phyloP scores from a whole-genome alignment of 1,139 yeast species.

The Candida tetrigidarum region DNA sequence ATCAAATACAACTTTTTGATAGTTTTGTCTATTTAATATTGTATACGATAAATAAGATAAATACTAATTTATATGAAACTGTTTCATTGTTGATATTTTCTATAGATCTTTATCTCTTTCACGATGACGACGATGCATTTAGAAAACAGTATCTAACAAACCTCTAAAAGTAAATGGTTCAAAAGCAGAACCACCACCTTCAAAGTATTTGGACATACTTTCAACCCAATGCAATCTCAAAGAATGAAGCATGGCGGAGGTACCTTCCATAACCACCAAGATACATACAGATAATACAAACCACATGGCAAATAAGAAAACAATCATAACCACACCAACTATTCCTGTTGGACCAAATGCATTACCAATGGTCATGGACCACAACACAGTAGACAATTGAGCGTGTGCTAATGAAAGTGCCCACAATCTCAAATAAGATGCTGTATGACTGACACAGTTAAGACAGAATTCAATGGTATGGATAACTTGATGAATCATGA shows the following conservation, averaged over 20 bases:
- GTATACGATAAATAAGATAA: not conserved
- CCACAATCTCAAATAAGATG: constrained; percentile 79
- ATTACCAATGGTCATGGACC: constrained; percentile 77
- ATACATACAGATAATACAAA: constrained; percentile 72
- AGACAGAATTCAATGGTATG: constrained; percentile 81
- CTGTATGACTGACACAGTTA: constrained; percentile 80
- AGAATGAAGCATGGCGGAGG: constrained; percentile 86
- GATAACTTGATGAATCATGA: constrained; percentile 78
- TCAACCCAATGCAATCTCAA: constrained; percentile 89
- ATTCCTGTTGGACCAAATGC: constrained; percentile 55
- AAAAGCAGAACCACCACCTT: constrained; percentile 78
- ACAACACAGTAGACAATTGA: constrained; percentile 72
- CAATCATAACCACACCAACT: constrained; percentile 54
- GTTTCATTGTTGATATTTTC: not conserved
- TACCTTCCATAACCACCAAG: constrained; percentile 83
- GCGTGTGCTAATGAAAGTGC: constrained; percentile 81
- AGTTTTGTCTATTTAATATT: not conserved
- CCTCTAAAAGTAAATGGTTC: constrained; percentile 65
- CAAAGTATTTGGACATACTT: constrained; percentile 83
- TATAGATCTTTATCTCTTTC: no score
- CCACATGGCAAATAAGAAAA: constrained; percentile 78
- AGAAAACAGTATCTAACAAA: constrained; percentile 34
- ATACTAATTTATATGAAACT: not conserved
- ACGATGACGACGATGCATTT: no score
- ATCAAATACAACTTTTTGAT: not conserved